Conservation (phyloP, 2,329 filamentous ascomycete genomes). For the Pseudogymnoascus sp. region DNA sequence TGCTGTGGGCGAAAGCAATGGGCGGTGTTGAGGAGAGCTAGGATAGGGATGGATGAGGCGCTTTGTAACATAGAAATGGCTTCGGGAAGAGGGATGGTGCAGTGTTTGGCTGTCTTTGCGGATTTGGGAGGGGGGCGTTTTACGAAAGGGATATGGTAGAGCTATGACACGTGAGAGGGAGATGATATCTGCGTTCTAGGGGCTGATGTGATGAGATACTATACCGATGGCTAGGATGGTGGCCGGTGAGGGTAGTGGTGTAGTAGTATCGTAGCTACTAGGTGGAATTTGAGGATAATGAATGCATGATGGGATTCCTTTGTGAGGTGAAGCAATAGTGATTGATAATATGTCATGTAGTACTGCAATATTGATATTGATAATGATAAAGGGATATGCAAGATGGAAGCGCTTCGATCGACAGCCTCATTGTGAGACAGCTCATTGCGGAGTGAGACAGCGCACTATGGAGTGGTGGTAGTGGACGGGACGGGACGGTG, state of each 20-base stretch:
- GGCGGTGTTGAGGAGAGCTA: background rate
- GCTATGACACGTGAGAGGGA: background rate
- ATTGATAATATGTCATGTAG: background rate
- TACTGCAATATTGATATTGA: background rate
- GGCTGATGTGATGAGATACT: background rate
- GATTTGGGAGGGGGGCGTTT: background rate
- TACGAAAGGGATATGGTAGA: background rate
- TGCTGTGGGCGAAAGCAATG: background rate
- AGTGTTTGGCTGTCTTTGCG: background rate
- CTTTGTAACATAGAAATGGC: slow-evolving; percentile 1
- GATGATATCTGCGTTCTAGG: background rate
- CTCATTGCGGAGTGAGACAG: background rate
- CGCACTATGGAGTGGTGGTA: background rate
- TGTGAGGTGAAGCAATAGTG: background rate
- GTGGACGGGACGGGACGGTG: background rate
- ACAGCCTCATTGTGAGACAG: background rate
- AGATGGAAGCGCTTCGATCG: background rate
- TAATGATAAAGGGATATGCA: background rate
- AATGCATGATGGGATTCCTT: background rate
- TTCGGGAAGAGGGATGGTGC: background rate
- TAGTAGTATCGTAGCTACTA: slow-evolving; percentile 1
- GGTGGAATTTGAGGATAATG: slow-evolving; percentile 1
- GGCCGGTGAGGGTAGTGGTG: background rate
- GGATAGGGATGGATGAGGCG: background rate
- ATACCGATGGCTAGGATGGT: background rate